Evolutionary conservation across 352 stramenopile species (phyloP).

Genomic region (Globisporangium viniferum): DNA sequence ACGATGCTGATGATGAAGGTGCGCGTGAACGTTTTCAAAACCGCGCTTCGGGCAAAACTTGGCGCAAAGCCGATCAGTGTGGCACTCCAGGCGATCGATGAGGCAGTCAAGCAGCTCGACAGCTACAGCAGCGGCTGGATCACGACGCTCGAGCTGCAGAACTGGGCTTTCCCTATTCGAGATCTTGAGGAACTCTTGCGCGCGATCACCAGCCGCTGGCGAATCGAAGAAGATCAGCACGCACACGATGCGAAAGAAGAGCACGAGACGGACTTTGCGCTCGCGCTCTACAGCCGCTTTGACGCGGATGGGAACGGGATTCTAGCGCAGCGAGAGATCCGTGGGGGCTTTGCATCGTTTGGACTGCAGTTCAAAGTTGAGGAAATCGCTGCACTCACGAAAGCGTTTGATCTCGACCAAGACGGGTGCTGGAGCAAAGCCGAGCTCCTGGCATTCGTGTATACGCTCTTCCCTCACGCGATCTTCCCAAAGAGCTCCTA

Average conservation of each 20-base stretch:
- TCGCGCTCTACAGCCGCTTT: conserved; percentile 43
- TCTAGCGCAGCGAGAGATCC: conserved; percentile 52
- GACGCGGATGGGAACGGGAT: conserved; percentile 58
- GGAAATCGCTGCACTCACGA: conserved; percentile 41
- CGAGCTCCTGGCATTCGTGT: conserved; percentile 51
- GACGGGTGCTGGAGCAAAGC: conserved; percentile 50
- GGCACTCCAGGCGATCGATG: conserved; percentile 29
- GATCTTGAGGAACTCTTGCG: conserved; percentile 61
- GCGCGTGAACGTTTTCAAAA: conserved; percentile 57
- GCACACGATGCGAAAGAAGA: neutral
- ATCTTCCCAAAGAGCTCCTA: neutral
- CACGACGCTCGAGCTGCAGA: conserved; percentile 47
- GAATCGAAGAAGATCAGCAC: conserved; percentile 8
- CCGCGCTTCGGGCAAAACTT: conserved; percentile 28
- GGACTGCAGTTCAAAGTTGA: conserved; percentile 33
- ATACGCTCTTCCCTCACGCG: conserved; percentile 28
- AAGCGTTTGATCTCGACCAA: conserved; percentile 49
- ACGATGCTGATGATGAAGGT: conserved; percentile 46
- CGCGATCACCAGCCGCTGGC: conserved; percentile 36
- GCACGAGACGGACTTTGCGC: conserved; percentile 17
- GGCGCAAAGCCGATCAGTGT: conserved; percentile 13
- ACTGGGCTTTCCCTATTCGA: conserved; percentile 52
- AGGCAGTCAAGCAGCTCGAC: conserved; percentile 42
- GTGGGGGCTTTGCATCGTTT: conserved; percentile 42
- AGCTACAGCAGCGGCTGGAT: conserved; percentile 64